Conservation (phyloP, 1,139 yeast genomes). For the Yamadazyma dushanensis region DNA sequence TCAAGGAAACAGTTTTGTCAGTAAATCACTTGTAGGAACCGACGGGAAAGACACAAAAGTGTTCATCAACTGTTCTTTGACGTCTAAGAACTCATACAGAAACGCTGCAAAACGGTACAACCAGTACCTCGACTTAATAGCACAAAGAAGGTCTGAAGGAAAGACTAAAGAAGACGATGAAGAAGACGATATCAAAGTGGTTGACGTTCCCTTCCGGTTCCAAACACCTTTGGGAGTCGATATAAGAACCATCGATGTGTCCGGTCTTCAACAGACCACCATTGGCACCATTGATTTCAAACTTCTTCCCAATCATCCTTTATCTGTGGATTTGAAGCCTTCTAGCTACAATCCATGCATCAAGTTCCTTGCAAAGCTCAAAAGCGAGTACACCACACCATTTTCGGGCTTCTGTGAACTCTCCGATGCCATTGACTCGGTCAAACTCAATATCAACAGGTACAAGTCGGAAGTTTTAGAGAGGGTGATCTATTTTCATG, state of each 20-base stretch:
- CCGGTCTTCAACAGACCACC: slow-evolving; percentile 2
- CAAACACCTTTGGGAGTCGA: slow-evolving; percentile 39
- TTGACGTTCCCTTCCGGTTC: slow-evolving; percentile 30
- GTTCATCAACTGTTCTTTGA: slow-evolving; percentile 54
- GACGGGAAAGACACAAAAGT: slow-evolving; percentile 29
- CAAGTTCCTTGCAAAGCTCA: slow-evolving; percentile 9
- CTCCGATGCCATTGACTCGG: slow-evolving; percentile 42
- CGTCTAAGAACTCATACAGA: slow-evolving; percentile 31
- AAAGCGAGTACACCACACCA: slow-evolving; percentile 28
- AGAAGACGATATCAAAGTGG: slow-evolving; percentile 22
- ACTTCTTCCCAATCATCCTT: not conserved
- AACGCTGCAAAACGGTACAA: slow-evolving; percentile 25
- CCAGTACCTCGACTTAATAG: slow-evolving; percentile 19
- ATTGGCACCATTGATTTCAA: slow-evolving; percentile 26
- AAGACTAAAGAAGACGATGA: slow-evolving; percentile 22
- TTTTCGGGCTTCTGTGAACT: slow-evolving; percentile 64
- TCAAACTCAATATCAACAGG: slow-evolving; percentile 10
- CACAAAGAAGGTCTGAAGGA: slow-evolving; percentile 16
- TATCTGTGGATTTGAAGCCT: slow-evolving; percentile 4
- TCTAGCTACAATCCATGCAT: slow-evolving; percentile 10
- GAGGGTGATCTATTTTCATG: slow-evolving; percentile 69
- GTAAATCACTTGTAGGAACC: slow-evolving; percentile 54
- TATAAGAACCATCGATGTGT: slow-evolving; percentile 18
- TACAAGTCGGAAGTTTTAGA: slow-evolving; percentile 28
- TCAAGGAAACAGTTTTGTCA: slow-evolving; percentile 60